Evolutionary conservation across 495 filamentous ascomycete species (phyloP).

Genomic region (Hypoxylon rickii): DNA sequence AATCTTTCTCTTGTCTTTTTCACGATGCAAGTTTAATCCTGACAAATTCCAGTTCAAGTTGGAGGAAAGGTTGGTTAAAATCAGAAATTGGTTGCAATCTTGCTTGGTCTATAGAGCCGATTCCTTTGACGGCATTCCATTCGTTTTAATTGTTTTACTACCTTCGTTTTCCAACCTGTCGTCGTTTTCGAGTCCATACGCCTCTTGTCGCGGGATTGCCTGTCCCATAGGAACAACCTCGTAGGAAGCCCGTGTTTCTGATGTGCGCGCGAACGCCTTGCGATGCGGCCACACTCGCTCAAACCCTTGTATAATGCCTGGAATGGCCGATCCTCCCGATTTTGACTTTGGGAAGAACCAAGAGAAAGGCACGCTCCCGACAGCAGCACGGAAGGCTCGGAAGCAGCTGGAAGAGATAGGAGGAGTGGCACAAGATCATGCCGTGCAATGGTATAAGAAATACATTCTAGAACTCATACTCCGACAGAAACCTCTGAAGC

Average conservation of each 20-base stretch:
- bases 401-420: slow-evolving; percentile 16
- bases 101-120: no score
- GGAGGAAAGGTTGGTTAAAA: no score
- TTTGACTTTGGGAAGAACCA: slow-evolving; percentile 21
- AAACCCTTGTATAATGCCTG: slow-evolving; percentile 29
- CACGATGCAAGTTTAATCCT: no score
- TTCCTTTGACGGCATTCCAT: slow-evolving; percentile 12
- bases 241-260: neutral
- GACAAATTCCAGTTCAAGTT: no score
- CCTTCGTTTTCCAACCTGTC: neutral
- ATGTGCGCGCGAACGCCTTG: slow-evolving; percentile 16
- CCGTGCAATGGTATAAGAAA: slow-evolving; percentile 38
- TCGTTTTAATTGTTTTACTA: slow-evolving; percentile 15
- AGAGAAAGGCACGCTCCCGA: slow-evolving; percentile 6
- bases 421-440: slow-evolving; percentile 17
- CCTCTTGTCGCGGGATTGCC: neutral
- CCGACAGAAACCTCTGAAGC: slow-evolving; percentile 42
- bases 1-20: no score
- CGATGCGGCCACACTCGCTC: slow-evolving; percentile 29
- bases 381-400: slow-evolving; percentile 16
- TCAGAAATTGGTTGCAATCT: no score
- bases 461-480: slow-evolving; percentile 45
- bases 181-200: no score
- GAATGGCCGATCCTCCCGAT: slow-evolving; percentile 16
- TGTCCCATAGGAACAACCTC: slow-evolving; percentile 9